phyloP scores from a whole-genome alignment of 768 basidiomycete species.

The Trametes cingulata region DNA sequence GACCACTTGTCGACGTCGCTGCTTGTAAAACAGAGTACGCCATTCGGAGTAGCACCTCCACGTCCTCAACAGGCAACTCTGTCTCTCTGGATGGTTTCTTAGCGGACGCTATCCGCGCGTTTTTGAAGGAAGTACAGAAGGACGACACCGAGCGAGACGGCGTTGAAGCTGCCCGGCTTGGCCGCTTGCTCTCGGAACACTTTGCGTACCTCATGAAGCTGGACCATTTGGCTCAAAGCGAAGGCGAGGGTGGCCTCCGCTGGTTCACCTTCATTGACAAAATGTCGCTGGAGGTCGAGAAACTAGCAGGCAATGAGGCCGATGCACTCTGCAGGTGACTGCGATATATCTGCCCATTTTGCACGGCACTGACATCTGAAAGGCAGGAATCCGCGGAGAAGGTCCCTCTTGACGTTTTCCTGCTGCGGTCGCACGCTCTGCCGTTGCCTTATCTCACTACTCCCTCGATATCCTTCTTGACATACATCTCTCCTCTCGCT shows the following conservation, averaged over 20 bases:
- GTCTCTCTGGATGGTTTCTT: conserved; percentile 66
- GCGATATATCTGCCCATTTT: conserved; percentile 33
- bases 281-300: conserved; percentile 49
- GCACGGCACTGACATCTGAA: conserved; percentile 19
- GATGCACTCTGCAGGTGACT: conserved; percentile 50
- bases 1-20: conserved; percentile 46
- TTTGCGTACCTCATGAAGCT: conserved; percentile 71
- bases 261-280: conserved; percentile 75
- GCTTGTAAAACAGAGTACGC: conserved; percentile 78
- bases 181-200: conserved; percentile 51
- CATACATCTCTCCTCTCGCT: conserved; percentile 65
- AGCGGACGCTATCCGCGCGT: conserved; percentile 52
- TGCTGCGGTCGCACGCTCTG: conserved; percentile 63
- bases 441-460: conserved; percentile 71
- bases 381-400: conserved; percentile 29
- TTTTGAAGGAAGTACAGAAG: conserved; percentile 62
- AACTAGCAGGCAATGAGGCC: conserved; percentile 55
- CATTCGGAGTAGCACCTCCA: conserved; percentile 42
- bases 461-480: conserved; percentile 72
- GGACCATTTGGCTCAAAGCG: conserved; percentile 63
- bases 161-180: conserved; percentile 51
- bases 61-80: conserved; percentile 46
- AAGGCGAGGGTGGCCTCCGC: conserved; percentile 61
- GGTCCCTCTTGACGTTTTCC: conserved; percentile 70
- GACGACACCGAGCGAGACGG: conserved; percentile 50